phyloP scores from a whole-genome alignment of 805 yeast species.

The Candida sakaeoensis region DNA sequence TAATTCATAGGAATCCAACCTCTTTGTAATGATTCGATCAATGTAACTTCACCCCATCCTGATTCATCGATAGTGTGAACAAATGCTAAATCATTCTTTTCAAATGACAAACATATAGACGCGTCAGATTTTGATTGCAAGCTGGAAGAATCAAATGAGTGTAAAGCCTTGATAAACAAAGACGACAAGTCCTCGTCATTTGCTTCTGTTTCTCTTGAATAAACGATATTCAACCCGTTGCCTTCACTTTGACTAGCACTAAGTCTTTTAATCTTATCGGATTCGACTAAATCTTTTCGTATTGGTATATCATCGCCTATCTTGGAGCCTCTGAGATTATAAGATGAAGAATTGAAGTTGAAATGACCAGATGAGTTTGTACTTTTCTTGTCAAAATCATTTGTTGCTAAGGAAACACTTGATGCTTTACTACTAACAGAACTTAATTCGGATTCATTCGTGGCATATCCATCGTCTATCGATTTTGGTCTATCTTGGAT shows the following conservation, averaged over 20 bases:
- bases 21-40: slow-evolving; percentile 56
- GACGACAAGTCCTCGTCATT: slow-evolving; percentile 48
- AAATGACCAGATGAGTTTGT: slow-evolving; percentile 8
- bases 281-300: slow-evolving; percentile 24
- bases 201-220: neutral
- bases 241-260: slow-evolving; percentile 11
- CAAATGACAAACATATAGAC: slow-evolving; percentile 70
- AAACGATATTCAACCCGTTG: slow-evolving; percentile 23
- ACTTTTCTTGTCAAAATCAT: neutral
- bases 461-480: neutral
- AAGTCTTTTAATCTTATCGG: slow-evolving; percentile 12
- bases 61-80: slow-evolving; percentile 76
- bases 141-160: slow-evolving; percentile 54
- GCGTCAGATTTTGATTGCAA: slow-evolving; percentile 64
- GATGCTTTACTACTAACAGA: slow-evolving; percentile 7
- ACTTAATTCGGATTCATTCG: slow-evolving; percentile 4
- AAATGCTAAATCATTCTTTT: slow-evolving; percentile 66
- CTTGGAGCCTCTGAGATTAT: slow-evolving; percentile 16
- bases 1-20: slow-evolving; percentile 90
- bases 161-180: slow-evolving; percentile 54
- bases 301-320: slow-evolving; percentile 23
- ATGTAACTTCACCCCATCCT: slow-evolving; percentile 86
- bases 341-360: slow-evolving; percentile 9
- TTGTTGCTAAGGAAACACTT: neutral
- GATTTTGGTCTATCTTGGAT: slow-evolving; percentile 20